Base-by-base conservation (phyloP, 2,329 filamentous ascomycete species). In the Diaporthe velutina region DNA sequence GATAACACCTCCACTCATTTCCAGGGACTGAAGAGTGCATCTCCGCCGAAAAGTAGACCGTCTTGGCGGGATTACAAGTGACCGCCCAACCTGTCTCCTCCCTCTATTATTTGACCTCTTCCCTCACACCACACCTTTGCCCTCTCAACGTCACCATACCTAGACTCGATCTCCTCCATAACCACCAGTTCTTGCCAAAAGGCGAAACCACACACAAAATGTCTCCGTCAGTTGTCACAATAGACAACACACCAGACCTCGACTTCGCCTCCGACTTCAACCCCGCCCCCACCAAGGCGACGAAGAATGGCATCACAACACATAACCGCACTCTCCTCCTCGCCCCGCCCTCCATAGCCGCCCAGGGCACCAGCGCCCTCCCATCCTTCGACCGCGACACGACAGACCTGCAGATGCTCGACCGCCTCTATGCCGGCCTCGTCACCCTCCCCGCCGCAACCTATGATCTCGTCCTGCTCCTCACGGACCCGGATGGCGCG, bases 321-420 rank as follows among this genome's bases (percentile, higher is more conserved):
- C 91, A 93, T 83, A 48, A 61, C 57, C 74, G 71, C 72, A 96
- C 93, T 42, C 92, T 98, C 77, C 92, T 98, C 54, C 92, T 98
- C 76, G 95, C 96, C 42, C 96, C 97, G 71, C 96, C 97, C 17
- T 98, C 95, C 33, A 90, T 98, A 80, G 93, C 97, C 78, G 91
- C 95, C 73, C 93, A 98, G 84, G 94, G 96, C 78, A 90, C 91
- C 77, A 86, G 87, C 78, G 88, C 97, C 76, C 90, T 98, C 80
- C 88, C 91, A 75, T 87, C 91, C 74, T 92, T 95, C 86, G 92
- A 97, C 83, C 93, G 95, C 81, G 86, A 89, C 77, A 87, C 90
- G 60, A 96, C 95, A 76, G 97, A 99, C 82, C 89, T 99, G 71
- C 97, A 98, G 84, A 99, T 99, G 97, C 93, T 99, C 76, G 97